Base-by-base conservation (phyloP, 192 early-diverging fungal species). In the Dispira simplex region DNA sequence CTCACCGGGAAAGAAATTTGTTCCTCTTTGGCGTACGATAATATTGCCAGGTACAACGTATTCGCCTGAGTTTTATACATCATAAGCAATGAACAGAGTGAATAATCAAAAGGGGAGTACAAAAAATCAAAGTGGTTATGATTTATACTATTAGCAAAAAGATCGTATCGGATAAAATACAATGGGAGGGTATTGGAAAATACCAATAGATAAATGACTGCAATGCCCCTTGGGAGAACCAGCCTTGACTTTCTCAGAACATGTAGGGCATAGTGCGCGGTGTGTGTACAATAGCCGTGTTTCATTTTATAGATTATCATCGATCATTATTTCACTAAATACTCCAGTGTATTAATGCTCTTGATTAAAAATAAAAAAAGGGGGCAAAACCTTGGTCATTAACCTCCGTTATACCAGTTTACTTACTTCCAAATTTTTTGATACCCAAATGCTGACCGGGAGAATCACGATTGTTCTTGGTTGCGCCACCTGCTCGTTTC, bases 1-100 rank as follows among this genome's bases (percentile, higher is more conserved):
- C 65, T 88, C 85, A 16, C 89, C 89, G 11, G 89, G 82, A 57
- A 85, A 83, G 66, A 89, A 89, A 64, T 80, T 75, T 55, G 85
- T 89, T 8, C 89, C 89, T 58, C 85, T 74, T 67, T 91, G 89
- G 66, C 89, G 82, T 47, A 88, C 82, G 67, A 91, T 83, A 60
- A 91, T 89, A 68, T 88, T 85, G 32, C 89, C 89, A 0, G 85
- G 77, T 46, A 85, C 74, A 23, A 89, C 89, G 46, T 74, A 75
- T 69, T 90, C 81, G 58, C 77, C 81, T 55, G 71, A 69, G 68
- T 68, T 66, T 57, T 49, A 28, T 46, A 46, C 2, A 4, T 16
- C 0, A 20, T 44, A 18, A 8, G 44, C 18, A 21, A 12, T 16
- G 46, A 23, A 44, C 6, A 20, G 16, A 16, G 26, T 3, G 48